Evolutionary conservation across 768 basidiomycete species (phyloP), one percentile per base, ranked within the genome.

Genomic region (Pleurotus eryngii): DNA sequence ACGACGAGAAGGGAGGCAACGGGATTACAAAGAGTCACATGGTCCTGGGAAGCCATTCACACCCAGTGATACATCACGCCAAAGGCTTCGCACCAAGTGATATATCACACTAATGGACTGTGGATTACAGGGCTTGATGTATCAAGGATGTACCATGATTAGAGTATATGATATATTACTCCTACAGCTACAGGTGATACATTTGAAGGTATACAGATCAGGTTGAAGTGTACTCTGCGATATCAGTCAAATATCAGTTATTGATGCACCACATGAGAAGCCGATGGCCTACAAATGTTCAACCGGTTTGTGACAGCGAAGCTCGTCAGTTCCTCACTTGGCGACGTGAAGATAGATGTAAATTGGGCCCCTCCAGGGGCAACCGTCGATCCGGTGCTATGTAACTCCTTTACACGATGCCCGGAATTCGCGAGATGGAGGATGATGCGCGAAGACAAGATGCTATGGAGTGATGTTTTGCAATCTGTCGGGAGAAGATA

Each of bases 381-480:
- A 24, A 26, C 38, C 14, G 51, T 54, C 20, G 51, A 54, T 42
- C 51, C 51, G 12, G 51, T 40, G 9, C 37, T 54, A 24, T 54
- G 51, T 1, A 54, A 20, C 12, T 54, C 37, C 24, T 54, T 54
- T 12, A 54, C 51, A 12, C 37, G 14, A 18, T 54, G 51, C 15
- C 51, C 51, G 24, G 39, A 54, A 26, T 54, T 42, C 4, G 51
- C 51, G 20, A 54, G 51, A 24, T 54, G 51, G 14, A 54, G 51
- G 51, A 54, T 42, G 14, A 54, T 42, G 35, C 51, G 51, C 7
- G 51, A 54, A 17, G 51, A n/a, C 12, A 54, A 39, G n/a, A 54
- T 54, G 39, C 51, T 54, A 38, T 54, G 51, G 37, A 54, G 22
- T 22, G 51, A 54, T 22, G 51, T 54, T 54, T 42, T 54, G 51